Evolutionary conservation across 805 yeast species (phyloP), one percentile per base, ranked within the genome.

Genomic region (Yamadazyma phyllophila): DNA sequence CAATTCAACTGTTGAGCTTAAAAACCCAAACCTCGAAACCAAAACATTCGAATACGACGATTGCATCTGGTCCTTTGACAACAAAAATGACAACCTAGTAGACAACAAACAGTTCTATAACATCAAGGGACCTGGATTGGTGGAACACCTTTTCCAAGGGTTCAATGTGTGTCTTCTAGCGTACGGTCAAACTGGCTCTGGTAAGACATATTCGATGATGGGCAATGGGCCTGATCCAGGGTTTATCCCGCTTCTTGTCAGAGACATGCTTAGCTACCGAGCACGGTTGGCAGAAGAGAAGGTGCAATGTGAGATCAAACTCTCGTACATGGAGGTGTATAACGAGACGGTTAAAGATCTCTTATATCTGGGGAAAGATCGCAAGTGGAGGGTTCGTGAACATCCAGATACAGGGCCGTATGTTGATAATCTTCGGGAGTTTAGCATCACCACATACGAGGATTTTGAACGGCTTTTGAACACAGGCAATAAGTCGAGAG

Each of bases 331-430:
- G 57, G 95, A 87, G 58, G 81, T 87, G 30, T 87, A 88, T 57
- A 87, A 88, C 57, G 95, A 87, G 61, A 82, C 79, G 49, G 88
- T 85, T 0, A 69, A 78, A 32, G 96, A 88, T 60, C 64, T 87
- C 44, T 63, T 87, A 13, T 44, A 42, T 16, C 62, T 38, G 13
- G 42, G 47, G 15, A 38, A 37, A 7, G 26, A 30, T 13, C 53
- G 50, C 32, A 60, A 62, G 51, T 69, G 82, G 49, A 68, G 74
- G 47, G 77, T 88, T 3, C 70, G 95, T 43, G 96, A 87, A 54
- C 76, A 77, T 32, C 86, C 85, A 0, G 63, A 71, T 2, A 76
- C 75, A 1, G 86, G 90, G 0, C 88, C 94, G 1, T 85, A 80
- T 55, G 87, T 88, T 17, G 94, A 88, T 50, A 79, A 79, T 29